Conservation (phyloP, 257 asterid species). For the Ophiorrhiza pumila region DNA sequence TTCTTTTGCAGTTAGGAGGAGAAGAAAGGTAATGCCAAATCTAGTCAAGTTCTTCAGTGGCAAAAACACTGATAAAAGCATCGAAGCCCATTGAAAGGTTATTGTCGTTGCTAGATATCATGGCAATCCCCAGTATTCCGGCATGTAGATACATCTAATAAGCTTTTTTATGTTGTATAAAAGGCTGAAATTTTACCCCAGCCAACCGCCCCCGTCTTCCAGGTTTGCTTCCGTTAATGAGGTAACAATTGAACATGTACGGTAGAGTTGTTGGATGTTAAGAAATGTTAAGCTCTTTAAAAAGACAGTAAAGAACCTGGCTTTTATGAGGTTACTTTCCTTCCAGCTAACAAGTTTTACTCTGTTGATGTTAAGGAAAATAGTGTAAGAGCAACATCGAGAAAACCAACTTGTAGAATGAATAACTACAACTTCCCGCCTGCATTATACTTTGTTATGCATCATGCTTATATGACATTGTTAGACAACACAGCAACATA, state of each 20-base stretch:
- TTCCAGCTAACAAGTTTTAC: neutral
- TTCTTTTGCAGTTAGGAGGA: conserved; percentile 52
- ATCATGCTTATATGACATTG: neutral
- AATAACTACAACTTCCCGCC: neutral
- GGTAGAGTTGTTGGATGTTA: conserved; percentile 6
- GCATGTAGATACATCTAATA: conserved; percentile 5
- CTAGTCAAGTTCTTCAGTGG: conserved; percentile 29
- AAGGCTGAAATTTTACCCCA: conserved; percentile 6
- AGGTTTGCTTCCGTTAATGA: conserved; percentile 18
- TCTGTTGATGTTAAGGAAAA: neutral
- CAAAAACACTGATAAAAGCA: neutral
- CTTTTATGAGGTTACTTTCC: neutral
- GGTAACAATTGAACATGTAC: conserved; percentile 12
- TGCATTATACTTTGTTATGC: neutral
- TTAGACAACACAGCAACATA: neutral
- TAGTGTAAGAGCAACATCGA: neutral
- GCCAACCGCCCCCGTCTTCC: conserved; percentile 1
- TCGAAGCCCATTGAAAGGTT: conserved; percentile 7
- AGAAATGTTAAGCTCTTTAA: neutral
- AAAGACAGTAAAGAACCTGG: neutral
- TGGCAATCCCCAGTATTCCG: neutral
- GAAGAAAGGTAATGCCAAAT: conserved; percentile 44
- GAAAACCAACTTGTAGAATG: neutral
- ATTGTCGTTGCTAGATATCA: neutral
- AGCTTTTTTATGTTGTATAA: neutral